phyloP scores from a whole-genome alignment of 2,329 filamentous ascomycete species.

The Lasiodiplodia gonubiensis region DNA sequence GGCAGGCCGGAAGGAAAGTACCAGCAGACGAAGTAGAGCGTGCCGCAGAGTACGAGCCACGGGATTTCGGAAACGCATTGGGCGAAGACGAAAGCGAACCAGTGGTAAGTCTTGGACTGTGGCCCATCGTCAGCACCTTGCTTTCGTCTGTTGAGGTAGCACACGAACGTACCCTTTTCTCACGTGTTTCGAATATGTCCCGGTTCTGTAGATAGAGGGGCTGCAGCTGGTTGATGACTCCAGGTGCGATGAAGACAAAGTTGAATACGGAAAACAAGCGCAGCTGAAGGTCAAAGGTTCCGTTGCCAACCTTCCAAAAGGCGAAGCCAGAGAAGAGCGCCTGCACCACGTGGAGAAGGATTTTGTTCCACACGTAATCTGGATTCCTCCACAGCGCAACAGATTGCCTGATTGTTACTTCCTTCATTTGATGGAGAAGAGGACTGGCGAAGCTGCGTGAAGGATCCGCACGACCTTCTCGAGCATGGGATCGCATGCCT shows the following conservation, averaged over 20 bases:
- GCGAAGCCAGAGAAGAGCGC: slow-evolving; percentile 48
- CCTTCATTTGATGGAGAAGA: neutral
- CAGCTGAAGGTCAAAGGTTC: neutral
- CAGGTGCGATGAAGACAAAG: neutral
- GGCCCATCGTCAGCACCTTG: neutral
- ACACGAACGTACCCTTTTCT: neutral
- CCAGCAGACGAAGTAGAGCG: slow-evolving; percentile 69
- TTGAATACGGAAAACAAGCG: neutral
- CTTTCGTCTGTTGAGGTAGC: neutral
- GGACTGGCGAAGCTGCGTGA: neutral
- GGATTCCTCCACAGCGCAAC: slow-evolving; percentile 42
- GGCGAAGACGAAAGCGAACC: slow-evolving; percentile 73
- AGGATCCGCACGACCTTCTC: neutral
- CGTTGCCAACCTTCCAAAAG: slow-evolving; percentile 43
- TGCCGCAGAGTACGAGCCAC: slow-evolving; percentile 65
- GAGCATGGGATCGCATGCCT: slow-evolving; percentile 50
- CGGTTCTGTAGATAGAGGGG: neutral
- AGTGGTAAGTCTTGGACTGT: slow-evolving; percentile 74
- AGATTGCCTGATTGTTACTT: neutral
- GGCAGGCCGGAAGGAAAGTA: slow-evolving; percentile 82
- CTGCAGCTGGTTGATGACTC: slow-evolving; percentile 4
- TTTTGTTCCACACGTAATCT: slow-evolving; percentile 46
- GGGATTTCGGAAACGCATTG: slow-evolving; percentile 76
- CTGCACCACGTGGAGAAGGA: slow-evolving; percentile 31
- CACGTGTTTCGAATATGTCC: neutral